These are phyloP conservation scores for Passiflora organensis DNA, from an alignment of 345 rosid species.

Conservation along the genomic window DNA sequence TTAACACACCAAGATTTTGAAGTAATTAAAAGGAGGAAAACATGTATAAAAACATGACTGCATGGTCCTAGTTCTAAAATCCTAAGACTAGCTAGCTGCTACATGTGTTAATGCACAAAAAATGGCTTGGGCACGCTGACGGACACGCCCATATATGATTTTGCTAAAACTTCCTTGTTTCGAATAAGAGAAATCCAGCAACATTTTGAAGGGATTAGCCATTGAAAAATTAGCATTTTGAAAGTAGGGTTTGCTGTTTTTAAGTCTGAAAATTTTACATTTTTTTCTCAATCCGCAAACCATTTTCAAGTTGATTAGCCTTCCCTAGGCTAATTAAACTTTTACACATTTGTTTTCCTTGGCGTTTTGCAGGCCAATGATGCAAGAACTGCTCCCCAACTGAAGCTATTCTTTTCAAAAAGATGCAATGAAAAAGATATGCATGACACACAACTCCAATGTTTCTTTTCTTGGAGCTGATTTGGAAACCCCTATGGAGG, in stretches of 20 bases:
- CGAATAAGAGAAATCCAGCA: slow-evolving; percentile 29
- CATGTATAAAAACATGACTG: slow-evolving; percentile 32
- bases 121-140: slow-evolving; percentile 4
- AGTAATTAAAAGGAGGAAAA: slow-evolving; percentile 8
- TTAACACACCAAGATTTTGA: slow-evolving; percentile 20
- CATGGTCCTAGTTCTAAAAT: slow-evolving; percentile 54
- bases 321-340: slow-evolving; percentile 44
- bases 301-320: slow-evolving; percentile 51
- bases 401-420: slow-evolving; percentile 34
- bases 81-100: slow-evolving; percentile 47
- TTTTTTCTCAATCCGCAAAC: slow-evolving; percentile 51
- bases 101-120: slow-evolving; percentile 42
- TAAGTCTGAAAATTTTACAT: slow-evolving; percentile 41
- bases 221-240: slow-evolving; percentile 22
- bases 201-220: slow-evolving; percentile 41
- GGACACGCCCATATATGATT: slow-evolving; percentile 25
- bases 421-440: slow-evolving; percentile 22
- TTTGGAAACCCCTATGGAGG: slow-evolving; percentile 51
- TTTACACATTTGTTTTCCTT: slow-evolving; percentile 30
- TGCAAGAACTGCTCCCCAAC: slow-evolving; percentile 18
- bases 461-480: slow-evolving; percentile 38
- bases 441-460: slow-evolving; percentile 25
- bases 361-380: slow-evolving; percentile 24
- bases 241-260: slow-evolving; percentile 37
- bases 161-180: slow-evolving; percentile 38